Evolutionary conservation across 2,329 filamentous ascomycete genomes (phyloP).

Genomic region (Fusarium floridanum): DNA sequence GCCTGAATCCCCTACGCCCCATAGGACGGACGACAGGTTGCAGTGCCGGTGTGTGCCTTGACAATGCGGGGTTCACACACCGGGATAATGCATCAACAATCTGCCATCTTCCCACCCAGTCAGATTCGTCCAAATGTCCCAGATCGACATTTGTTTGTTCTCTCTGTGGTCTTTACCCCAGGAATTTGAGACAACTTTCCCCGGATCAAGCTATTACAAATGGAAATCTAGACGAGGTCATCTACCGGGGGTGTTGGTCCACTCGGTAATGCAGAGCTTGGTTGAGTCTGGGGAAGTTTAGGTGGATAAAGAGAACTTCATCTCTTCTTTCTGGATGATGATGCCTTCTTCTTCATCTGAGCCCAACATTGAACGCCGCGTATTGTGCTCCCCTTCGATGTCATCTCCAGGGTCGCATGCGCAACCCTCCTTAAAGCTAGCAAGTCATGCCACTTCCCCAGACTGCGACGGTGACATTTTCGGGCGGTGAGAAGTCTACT

Average conservation of each 20-base stretch:
- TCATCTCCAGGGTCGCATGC: neutral
- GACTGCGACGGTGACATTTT: neutral
- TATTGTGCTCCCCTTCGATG: neutral
- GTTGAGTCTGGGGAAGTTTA: neutral
- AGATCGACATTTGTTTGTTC: slow-evolving; percentile 1
- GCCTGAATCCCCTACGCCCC: neutral
- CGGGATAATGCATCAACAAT: neutral
- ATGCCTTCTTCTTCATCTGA: neutral
- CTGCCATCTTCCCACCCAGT: neutral
- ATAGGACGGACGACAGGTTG: neutral
- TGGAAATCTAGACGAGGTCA: neutral
- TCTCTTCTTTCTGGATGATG: neutral
- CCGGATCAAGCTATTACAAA: slow-evolving; percentile 1
- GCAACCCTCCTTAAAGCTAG: neutral
- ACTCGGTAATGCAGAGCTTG: neutral
- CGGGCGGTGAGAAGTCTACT: neutral
- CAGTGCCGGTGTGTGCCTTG: neutral
- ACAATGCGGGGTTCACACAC: slow-evolving; percentile 2
- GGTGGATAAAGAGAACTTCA: neutral
- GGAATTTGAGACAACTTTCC: neutral
- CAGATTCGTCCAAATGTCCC: neutral
- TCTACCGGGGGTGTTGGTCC: neutral
- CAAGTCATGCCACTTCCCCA: neutral
- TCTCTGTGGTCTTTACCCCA: slow-evolving; percentile 3
- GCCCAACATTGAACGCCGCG: neutral